Evolutionary conservation across 2,329 filamentous ascomycete species (phyloP).

Genomic region (Trichothecium roseum): DNA sequence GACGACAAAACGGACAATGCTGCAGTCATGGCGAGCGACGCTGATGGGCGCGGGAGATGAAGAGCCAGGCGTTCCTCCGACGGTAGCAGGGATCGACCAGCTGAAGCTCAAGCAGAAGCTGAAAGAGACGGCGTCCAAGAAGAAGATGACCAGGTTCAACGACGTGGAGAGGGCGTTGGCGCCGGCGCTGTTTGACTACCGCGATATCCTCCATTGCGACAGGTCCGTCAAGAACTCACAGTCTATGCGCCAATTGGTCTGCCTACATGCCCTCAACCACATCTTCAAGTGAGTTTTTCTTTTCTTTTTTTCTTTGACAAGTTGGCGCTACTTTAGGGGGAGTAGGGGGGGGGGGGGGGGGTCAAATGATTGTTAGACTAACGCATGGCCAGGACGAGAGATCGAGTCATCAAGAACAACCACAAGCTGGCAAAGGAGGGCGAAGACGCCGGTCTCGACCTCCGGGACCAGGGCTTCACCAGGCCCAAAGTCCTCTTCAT

Average conservation of each 20-base stretch:
- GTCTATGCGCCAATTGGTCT: conserved; percentile 59
- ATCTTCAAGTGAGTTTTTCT: conserved; percentile 74
- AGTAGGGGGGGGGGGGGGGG: too few species aligned
- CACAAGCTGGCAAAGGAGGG: conserved; percentile 61
- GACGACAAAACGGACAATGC: conserved; percentile 33
- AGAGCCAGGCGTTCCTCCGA: conserved; percentile 17
- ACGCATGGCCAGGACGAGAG: conserved; percentile 53
- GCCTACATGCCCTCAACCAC: conserved; percentile 83
- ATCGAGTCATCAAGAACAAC: conserved; percentile 88
- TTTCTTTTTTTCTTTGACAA: too few species aligned
- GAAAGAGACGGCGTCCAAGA: conserved; percentile 37
- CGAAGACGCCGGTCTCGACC: conserved; percentile 55
- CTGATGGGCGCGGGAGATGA: conserved; percentile 34
- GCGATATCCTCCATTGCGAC: conserved; percentile 67
- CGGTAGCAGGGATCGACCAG: conserved; percentile 28
- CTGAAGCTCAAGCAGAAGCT: conserved; percentile 65
- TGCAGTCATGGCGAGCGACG: conserved; percentile 37
- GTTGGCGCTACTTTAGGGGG: too few species aligned
- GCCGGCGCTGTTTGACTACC: conserved; percentile 69
- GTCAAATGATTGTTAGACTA: conserved; percentile 6
- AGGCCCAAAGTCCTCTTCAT: conserved; percentile 87
- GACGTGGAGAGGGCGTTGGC: conserved; percentile 55
- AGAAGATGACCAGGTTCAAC: conserved; percentile 45
- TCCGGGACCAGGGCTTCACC: conserved; percentile 91
- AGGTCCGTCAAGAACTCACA: conserved; percentile 59